These are phyloP conservation scores for Arthrobotrys pseudoclavata DNA, from an alignment of 2,329 filamentous ascomycete species.

Conservation along the genomic window DNA sequence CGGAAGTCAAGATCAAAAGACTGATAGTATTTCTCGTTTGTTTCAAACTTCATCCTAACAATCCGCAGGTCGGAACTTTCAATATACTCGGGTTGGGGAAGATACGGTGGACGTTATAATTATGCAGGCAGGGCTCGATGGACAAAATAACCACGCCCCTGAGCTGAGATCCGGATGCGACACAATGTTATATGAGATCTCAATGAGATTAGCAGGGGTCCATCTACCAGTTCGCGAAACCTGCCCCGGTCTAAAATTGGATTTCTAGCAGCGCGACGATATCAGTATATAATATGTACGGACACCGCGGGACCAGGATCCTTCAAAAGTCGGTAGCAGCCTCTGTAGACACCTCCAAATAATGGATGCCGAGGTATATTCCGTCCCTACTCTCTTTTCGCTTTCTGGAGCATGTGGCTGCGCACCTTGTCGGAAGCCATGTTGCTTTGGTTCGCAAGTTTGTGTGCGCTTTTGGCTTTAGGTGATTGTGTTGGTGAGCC, in stretches of 20 bases:
- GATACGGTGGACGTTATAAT: not conserved
- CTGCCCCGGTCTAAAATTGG: not conserved
- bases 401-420: not conserved
- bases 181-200: not conserved
- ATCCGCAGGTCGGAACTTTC: not conserved
- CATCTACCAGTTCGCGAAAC: conserved; percentile 9
- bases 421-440: not conserved
- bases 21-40: conserved; percentile 34
- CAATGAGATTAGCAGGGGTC: not conserved
- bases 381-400: not conserved
- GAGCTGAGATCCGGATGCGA: not conserved
- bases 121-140: not conserved
- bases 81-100: not conserved
- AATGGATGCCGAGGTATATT: not conserved
- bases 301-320: not conserved
- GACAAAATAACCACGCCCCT: not conserved
- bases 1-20: conserved; percentile 42
- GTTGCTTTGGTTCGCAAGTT: not conserved
- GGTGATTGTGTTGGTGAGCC: conserved; percentile 8
- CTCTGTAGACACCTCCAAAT: not conserved
- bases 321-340: not conserved
- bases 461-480: conserved; percentile 26
- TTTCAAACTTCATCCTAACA: conserved; percentile 15
- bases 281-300: not conserved
- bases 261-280: not conserved